Evolutionary conservation across 306 rosid species (phyloP), one percentile per base, ranked within the genome.

Genomic region (Coriaria nepalensis): DNA sequence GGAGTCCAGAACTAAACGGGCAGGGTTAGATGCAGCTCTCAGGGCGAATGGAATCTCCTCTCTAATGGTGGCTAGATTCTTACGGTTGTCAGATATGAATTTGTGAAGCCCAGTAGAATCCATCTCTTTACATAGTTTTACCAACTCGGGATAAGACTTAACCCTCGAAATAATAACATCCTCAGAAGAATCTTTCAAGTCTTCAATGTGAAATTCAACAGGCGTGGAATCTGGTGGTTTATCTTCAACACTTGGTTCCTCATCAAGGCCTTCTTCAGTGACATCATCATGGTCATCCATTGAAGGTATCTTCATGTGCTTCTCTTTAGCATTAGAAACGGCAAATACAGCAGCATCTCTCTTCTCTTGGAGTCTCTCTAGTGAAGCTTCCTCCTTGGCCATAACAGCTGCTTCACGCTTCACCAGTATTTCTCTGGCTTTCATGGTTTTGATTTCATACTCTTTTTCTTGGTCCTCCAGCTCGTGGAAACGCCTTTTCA

Each of bases 401-500:
- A 61, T 61, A 73, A 85, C 63, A 47, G 73, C 83, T 35, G 85
- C 94, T 68, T 73, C 79, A 38, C 57, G 79, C 71, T 82, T 92
- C 75, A 71, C 69, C 74, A 92, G 56, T 66, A 82, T 5, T 63
- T 70, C 78, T 0, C 66, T 92, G 53, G 94, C 78, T 69, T 75
- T 70, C 45, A 55, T 39, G 41, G 94, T 86, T 67, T 78, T 82
- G 66, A 54, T 77, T 50, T 78, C 83, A 14, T 82, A 92, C 71
- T 69, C 86, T 67, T 86, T 92, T 65, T 92, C 98, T 56, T 92
- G 98, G 74, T 75, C 92, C 66, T 92, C 98, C 68, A 92, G 64
- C 64, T 82, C 96, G 70, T 85, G 80, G 51, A 92, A 92, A 73
- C 98, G 98, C 67, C 98, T 82, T 73, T 92, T 92, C 57, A 92